Conservation (phyloP, 2,329 filamentous ascomycete species). For the Xylaria polymorpha region DNA sequence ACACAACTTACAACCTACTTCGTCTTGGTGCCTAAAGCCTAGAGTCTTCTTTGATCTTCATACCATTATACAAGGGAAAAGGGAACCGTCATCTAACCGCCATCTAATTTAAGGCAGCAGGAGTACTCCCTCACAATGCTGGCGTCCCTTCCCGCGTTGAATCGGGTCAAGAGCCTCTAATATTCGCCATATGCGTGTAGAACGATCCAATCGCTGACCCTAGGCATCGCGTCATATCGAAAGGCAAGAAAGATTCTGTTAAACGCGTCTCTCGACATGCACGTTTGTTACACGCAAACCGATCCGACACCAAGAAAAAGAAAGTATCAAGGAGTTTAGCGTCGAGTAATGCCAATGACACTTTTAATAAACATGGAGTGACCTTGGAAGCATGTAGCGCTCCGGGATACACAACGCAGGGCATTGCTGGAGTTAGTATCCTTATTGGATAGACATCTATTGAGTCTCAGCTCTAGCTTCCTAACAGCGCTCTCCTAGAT, state of each 20-base stretch:
- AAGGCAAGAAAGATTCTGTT: not conserved
- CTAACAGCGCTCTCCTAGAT: not conserved
- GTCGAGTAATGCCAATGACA: not conserved
- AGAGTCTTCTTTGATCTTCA: conserved; percentile 5
- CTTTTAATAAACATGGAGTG: not conserved
- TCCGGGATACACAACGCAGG: not conserved
- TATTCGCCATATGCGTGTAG: conserved; percentile 13
- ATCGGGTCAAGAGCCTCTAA: conserved; percentile 5
- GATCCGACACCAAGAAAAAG: not conserved
- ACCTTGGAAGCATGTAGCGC: not conserved
- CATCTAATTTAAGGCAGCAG: not conserved
- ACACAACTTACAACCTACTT: not conserved
- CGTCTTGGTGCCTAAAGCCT: conserved; percentile 15
- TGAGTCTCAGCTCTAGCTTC: not conserved
- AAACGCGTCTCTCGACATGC: not conserved
- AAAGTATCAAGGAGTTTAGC: not conserved
- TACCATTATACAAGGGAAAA: not conserved
- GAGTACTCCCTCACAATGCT: not conserved
- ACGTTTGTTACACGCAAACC: not conserved
- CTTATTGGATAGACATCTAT: not conserved
- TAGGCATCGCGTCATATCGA: not conserved
- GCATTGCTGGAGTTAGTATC: not conserved
- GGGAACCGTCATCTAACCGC: not conserved
- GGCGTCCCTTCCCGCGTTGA: not conserved
- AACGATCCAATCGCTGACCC: conserved; percentile 18